These are phyloP conservation scores for Solanum clarkiae DNA, from an alignment of 257 asterid genomes.

Conservation along the genomic window DNA sequence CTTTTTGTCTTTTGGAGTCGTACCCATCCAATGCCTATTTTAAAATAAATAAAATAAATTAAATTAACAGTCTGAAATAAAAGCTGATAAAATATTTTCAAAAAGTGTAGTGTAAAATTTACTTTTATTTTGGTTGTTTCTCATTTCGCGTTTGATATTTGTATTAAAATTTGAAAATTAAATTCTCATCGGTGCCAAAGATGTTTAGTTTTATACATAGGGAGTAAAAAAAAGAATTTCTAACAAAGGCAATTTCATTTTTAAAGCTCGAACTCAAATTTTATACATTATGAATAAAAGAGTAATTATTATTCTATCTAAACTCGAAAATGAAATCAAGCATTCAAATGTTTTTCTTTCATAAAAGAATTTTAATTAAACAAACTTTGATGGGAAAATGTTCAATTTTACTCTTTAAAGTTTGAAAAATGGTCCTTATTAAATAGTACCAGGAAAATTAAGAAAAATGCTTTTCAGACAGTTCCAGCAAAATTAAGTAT, in stretches of 20 bases:
- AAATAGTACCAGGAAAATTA: no score
- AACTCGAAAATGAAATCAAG: neutral
- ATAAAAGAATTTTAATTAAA: no score
- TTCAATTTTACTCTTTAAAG: no score
- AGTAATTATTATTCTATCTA: neutral
- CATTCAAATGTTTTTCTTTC: neutral
- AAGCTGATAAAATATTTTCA: neutral
- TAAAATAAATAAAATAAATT: neutral
- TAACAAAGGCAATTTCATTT: neutral
- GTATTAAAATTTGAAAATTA: neutral
- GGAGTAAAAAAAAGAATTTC: neutral
- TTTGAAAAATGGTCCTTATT: no score
- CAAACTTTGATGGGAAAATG: no score
- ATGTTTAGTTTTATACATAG: neutral
- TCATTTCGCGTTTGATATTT: rapidly evolving
- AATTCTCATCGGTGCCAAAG: neutral
- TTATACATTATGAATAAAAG: neutral
- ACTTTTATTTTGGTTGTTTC: neutral
- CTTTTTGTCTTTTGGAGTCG: neutral
- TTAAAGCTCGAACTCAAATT: neutral
- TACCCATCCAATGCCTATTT: neutral
- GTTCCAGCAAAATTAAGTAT: no score
- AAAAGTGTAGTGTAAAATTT: neutral
- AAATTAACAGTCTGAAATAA: neutral
- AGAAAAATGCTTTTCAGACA: no score